Percentiles rank a stretch among this genome's conserved stretches.
These are phyloP conservation scores for Hymenoscyphus occultus DNA, from an alignment of 2,329 filamentous ascomycete species.

Conservation along the genomic window DNA sequence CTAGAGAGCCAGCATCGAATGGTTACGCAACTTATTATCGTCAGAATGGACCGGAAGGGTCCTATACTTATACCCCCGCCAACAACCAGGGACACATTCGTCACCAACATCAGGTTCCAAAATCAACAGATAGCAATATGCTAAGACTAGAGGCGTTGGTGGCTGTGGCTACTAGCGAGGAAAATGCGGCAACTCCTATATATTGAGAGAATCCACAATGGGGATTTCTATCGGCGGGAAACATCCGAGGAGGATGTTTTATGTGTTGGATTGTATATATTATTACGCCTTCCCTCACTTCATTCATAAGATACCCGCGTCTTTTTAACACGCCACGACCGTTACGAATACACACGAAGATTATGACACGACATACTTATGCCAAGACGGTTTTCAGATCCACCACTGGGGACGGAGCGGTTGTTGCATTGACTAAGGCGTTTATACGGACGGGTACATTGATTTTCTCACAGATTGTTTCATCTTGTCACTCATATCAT, in stretches of 20 bases:
- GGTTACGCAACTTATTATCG: slow-evolving; percentile 34
- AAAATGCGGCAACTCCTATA: slow-evolving; percentile 37
- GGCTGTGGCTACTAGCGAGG: slow-evolving; percentile 61
- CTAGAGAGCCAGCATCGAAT: slow-evolving; percentile 19
- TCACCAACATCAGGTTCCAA: slow-evolving; percentile 34
- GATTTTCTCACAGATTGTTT: neutral
- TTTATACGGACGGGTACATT: neutral
- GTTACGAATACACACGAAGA: slow-evolving; percentile 20
- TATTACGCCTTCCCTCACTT: slow-evolving; percentile 22
- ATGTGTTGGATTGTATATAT: slow-evolving; percentile 29
- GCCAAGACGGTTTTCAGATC: slow-evolving; percentile 2
- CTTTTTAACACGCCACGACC: slow-evolving; percentile 26
- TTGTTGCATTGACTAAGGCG: neutral
- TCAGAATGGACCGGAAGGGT: slow-evolving; percentile 18
- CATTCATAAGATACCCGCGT: slow-evolving; percentile 31
- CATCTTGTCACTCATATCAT: neutral
- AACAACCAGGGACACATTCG: slow-evolving; percentile 36
- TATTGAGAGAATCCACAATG: slow-evolving; percentile 20
- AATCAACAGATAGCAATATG: slow-evolving; percentile 46
- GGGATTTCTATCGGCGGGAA: neutral
- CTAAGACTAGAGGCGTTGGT: slow-evolving; percentile 59
- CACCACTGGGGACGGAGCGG: neutral
- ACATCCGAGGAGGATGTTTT: slow-evolving; percentile 5
- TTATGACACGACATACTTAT: slow-evolving; percentile 10
- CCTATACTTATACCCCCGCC: slow-evolving; percentile 30